These are phyloP conservation scores for Conoideocrella luteorostrata DNA, from an alignment of 2,329 filamentous ascomycete species.

Conservation along the genomic window DNA sequence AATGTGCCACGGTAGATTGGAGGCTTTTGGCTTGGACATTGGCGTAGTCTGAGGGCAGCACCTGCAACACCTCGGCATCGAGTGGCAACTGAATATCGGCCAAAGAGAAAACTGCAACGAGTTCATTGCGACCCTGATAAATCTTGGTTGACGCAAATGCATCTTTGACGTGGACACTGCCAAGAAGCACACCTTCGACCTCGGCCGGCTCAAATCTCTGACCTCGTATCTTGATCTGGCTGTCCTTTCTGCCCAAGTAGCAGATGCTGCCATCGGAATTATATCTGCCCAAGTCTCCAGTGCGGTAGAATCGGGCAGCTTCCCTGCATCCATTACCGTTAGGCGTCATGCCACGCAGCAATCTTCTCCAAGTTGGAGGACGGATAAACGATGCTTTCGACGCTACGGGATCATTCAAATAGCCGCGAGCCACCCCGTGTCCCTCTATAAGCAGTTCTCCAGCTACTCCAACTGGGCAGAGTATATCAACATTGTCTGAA, in stretches of 20 bases:
- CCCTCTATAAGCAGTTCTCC: background rate
- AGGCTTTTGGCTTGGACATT: no score
- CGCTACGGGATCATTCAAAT: background rate
- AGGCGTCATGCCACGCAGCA: no score
- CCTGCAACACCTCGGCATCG: no score
- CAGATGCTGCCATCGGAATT: background rate
- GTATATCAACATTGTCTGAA: background rate
- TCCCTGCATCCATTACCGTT: background rate
- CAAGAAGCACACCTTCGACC: background rate
- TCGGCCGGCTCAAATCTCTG: background rate
- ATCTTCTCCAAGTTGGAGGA: background rate
- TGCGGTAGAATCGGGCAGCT: background rate
- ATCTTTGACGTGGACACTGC: background rate
- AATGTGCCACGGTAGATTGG: no score
- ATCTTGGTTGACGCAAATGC: background rate
- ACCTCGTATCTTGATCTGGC: background rate
- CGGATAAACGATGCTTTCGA: background rate
- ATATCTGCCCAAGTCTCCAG: background rate
- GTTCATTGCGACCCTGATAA: no score
- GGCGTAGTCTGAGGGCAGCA: no score
- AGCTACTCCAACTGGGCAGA: background rate
- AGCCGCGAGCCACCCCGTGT: background rate
- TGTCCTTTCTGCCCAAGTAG: background rate
- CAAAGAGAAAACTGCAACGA: no score
- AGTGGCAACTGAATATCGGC: no score